phyloP scores from a whole-genome alignment of 257 asterid genomes.

The Nicotiana tabacum region DNA sequence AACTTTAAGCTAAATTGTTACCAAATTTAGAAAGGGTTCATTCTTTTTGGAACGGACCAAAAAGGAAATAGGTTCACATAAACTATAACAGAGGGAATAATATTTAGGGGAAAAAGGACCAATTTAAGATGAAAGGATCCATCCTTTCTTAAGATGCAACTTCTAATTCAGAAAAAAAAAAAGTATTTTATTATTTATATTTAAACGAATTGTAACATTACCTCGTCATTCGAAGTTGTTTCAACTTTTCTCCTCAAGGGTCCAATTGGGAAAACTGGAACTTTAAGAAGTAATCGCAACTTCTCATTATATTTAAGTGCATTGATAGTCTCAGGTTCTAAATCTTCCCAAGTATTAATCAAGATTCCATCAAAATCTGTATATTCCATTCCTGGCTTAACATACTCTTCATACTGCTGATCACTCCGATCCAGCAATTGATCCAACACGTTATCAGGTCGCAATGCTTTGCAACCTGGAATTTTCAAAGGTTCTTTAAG shows the following conservation, averaged over 20 bases:
- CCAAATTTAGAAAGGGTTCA: no score
- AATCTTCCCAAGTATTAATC: constrained; percentile 20
- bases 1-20: no score
- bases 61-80: no score
- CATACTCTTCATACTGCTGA: constrained; percentile 3
- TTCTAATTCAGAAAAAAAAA: no score
- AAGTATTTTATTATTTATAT: no score
- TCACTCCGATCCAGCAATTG: constrained; percentile 7
- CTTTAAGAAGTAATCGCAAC: background rate
- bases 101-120: no score
- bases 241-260: constrained; percentile 13
- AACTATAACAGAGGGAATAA: no score
- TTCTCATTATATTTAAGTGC: constrained; percentile 11
- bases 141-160: no score
- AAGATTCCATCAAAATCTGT: background rate
- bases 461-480: constrained; percentile 16
- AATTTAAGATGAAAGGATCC: no score
- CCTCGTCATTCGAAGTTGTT: background rate
- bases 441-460: constrained; percentile 13
- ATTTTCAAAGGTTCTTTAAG: constrained; percentile 12
- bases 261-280: constrained; percentile 20
- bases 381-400: constrained; percentile 4
- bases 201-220: background rate
- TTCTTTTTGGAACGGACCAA: no score
- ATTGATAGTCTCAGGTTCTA: constrained; percentile 10